Conservation (phyloP, 106 monocot species). For the Ottelia alismoides region DNA sequence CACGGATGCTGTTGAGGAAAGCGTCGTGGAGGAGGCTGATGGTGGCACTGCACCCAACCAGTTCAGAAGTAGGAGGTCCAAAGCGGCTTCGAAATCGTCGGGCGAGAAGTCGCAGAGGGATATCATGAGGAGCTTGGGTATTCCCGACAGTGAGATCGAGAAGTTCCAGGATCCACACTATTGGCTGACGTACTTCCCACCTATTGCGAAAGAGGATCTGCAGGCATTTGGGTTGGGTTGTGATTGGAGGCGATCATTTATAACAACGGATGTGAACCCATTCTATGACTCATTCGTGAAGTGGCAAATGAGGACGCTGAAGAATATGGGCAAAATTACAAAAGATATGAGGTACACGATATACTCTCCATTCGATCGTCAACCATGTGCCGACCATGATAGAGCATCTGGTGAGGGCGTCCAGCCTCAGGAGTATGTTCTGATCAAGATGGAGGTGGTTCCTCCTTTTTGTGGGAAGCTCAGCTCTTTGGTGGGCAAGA, state of each 20-base stretch:
- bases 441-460: slow-evolving; percentile 81
- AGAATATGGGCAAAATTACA: slow-evolving; percentile 63
- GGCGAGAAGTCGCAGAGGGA: slow-evolving; percentile 86
- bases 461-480: slow-evolving; percentile 68
- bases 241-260: slow-evolving; percentile 89
- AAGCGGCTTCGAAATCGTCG: slow-evolving; percentile 69
- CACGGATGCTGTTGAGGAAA: slow-evolving; percentile 10
- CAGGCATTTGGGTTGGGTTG: slow-evolving; percentile 81
- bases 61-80: slow-evolving; percentile 84
- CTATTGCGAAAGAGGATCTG: slow-evolving; percentile 74
- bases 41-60: slow-evolving; percentile 41
- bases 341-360: slow-evolving; percentile 80
- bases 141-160: slow-evolving; percentile 54
- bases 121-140: slow-evolving; percentile 74
- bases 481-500: slow-evolving; percentile 63
- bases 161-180: slow-evolving; percentile 61
- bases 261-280: slow-evolving; percentile 90
- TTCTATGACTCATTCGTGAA: slow-evolving; percentile 86
- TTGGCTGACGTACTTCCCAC: slow-evolving; percentile 77
- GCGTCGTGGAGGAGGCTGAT: slow-evolving; percentile 21
- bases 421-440: slow-evolving; percentile 76
- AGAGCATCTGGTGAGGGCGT: slow-evolving; percentile 87
- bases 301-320: slow-evolving; percentile 86
- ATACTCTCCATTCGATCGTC: slow-evolving; percentile 82
- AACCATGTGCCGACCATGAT: slow-evolving; percentile 97